Evolutionary conservation across 495 filamentous ascomycete genomes (phyloP).

Genomic region (Daldinia caldariorum): DNA sequence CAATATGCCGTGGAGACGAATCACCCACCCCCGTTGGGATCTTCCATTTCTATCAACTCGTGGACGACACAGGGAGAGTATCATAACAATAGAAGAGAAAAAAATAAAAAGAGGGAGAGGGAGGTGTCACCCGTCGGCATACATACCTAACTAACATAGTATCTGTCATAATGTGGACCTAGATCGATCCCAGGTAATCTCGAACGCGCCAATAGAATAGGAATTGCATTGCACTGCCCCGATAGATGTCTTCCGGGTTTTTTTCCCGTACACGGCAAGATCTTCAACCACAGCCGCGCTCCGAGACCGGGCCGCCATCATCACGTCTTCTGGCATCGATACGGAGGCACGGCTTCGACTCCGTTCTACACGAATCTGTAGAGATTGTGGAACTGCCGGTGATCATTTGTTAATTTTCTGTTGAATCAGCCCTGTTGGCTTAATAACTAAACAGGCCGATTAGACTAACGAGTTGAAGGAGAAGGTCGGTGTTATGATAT

Average conservation of each 20-base stretch:
- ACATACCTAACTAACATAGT: too few species aligned
- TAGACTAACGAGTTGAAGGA: too few species aligned
- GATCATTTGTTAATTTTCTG: conserved; percentile 19
- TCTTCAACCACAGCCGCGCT: conserved; percentile 27
- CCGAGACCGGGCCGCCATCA: conserved; percentile 25
- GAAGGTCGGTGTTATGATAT: neutral
- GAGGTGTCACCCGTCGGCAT: too few species aligned
- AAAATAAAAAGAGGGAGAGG: too few species aligned
- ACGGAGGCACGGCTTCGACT: conserved; percentile 5
- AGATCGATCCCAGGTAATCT: neutral
- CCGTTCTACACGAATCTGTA: neutral
- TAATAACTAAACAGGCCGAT: too few species aligned
- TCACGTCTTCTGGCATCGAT: conserved; percentile 5
- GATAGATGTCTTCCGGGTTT: conserved; percentile 6
- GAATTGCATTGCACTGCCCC: neutral
- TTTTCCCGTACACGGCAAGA: conserved; percentile 15
- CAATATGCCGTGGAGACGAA: too few species aligned
- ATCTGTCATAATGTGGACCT: too few species aligned
- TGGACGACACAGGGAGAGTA: neutral
- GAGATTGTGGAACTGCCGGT: conserved; percentile 8
- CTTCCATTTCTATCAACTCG: neutral
- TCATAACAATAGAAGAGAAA: too few species aligned
- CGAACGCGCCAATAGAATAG: neutral
- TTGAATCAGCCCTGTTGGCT: conserved; percentile 11
- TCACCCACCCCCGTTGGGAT: neutral